Evolutionary conservation across 2,329 filamentous ascomycete species (phyloP), one percentile per base, ranked within the genome.

Genomic region (Colletotrichum godetiae): DNA sequence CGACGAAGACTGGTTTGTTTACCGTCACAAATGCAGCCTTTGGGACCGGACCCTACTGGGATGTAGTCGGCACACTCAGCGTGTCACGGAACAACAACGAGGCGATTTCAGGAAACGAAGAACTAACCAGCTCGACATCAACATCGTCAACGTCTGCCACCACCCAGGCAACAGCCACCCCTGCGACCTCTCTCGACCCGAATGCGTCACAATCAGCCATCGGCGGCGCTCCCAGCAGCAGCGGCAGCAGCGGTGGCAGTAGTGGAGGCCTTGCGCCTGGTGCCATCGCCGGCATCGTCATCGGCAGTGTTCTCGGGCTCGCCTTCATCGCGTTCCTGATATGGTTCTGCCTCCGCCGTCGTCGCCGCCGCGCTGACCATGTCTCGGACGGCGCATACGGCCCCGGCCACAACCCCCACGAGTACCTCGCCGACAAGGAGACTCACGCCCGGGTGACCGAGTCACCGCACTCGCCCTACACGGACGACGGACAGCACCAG

Each of bases 371-470:
- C 33, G 67, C 70, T 3, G 75, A 78, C 27, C 76, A 78, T 24
- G 75, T 76, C 63, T 75, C 76, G 35, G 75, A 75, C 55, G 78
- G 78, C 67, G 74, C 79, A 5, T 81, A 79, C 78, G 76, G 71
- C 59, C 74, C 77, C 13, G 74, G 75, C 75, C 74, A 79, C 46
- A 78, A 59, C 56, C 76, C 66, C 78, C 72, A 80, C 69, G 81
- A 83, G 42, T 86, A 86, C 76, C 83, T 87, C 63, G 81, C 81
- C 60, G 86, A 87, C 75, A 88, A 88, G 80, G 86, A 87, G 62
- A 79, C 80, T 13, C 80, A 76, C 24, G 79, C 80, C n/a, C 80
- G 82, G 19, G 78, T 79, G 37, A 81, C 78, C 64, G 82, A 85
- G 59, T 81, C 83, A 5, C 84, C 83, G 2, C 83, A 82, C 75